These are phyloP conservation scores for Penicillium sp. DNA, from an alignment of 2,329 filamentous ascomycete genomes.

Conservation along the genomic window DNA sequence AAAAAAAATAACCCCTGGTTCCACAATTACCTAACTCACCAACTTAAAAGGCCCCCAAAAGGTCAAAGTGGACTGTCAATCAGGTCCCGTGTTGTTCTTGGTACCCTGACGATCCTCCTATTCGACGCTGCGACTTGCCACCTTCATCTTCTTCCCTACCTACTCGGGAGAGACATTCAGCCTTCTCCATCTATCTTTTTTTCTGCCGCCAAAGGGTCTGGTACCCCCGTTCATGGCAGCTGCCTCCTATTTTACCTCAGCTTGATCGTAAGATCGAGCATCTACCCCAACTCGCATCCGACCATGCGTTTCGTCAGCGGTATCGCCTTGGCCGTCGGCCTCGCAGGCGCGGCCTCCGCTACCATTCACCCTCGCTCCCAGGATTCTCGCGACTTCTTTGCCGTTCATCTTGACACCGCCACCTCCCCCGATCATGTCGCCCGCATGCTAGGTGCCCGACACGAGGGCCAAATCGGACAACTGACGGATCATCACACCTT, in stretches of 20 bases:
- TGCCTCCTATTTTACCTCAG: not conserved
- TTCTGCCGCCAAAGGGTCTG: not conserved
- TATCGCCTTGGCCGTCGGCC: conserved; percentile 49
- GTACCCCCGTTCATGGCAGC: conserved; percentile 22
- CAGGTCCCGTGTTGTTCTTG: conserved; percentile 4
- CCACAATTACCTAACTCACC: not conserved
- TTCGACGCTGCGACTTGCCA: conserved; percentile 8
- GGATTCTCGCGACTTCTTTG: conserved; percentile 85
- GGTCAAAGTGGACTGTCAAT: not conserved
- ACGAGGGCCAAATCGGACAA: conserved; percentile 79
- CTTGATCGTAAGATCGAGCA: conserved; percentile 13
- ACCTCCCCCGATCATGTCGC: conserved; percentile 69
- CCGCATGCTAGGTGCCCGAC: conserved; percentile 67
- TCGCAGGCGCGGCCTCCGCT: conserved; percentile 48
- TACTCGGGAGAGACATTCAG: not conserved
- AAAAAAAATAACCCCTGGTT: not conserved
- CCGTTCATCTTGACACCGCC: conserved; percentile 73
- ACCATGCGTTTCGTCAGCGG: conserved; percentile 24
- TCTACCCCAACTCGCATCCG: conserved; percentile 5
- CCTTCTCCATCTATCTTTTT: conserved; percentile 1
- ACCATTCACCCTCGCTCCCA: conserved; percentile 66
- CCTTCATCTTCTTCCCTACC: not conserved
- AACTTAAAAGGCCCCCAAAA: not conserved
- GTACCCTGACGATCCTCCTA: conserved; percentile 10
- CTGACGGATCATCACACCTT: conserved; percentile 84